phyloP scores from a whole-genome alignment of 441 rosid species.

The Daphne laureola region DNA sequence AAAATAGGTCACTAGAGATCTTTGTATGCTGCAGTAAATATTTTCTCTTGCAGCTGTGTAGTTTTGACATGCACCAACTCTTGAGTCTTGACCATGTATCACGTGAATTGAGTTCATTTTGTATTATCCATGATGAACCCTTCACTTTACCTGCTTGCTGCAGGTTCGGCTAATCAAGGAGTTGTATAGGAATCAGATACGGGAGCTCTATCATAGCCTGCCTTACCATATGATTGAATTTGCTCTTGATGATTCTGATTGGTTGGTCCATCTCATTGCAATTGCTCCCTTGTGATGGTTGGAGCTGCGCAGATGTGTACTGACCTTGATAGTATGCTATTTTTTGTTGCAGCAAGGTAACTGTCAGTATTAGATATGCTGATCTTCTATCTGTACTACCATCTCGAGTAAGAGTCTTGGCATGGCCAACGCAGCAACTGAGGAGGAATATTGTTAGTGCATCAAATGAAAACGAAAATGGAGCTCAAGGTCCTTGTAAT shows the following conservation, averaged over 20 bases:
- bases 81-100: too few species aligned
- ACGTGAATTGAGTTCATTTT: too few species aligned
- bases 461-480: conserved; percentile 25
- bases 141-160: conserved; percentile 12
- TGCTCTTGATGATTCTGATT: conserved; percentile 60
- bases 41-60: too few species aligned
- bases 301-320: background rate
- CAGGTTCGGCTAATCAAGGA: conserved; percentile 92
- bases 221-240: conserved; percentile 92
- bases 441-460: conserved; percentile 36
- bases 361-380: conserved; percentile 71
- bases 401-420: conserved; percentile 62
- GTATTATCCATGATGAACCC: too few species aligned
- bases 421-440: conserved; percentile 64
- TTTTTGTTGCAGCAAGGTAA: conserved; percentile 60
- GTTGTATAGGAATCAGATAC: conserved; percentile 85
- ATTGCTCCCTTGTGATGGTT: too few species aligned
- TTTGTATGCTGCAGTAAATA: too few species aligned
- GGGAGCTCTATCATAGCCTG: conserved; percentile 84
- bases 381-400: conserved; percentile 78
- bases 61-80: too few species aligned
- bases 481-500: conserved; percentile 26
- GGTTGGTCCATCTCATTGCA: conserved; percentile 39
- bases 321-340: conserved; percentile 6
- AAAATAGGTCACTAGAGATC: too few species aligned